These are phyloP conservation scores for Chernovozyma aurita DNA, from an alignment of 1,139 yeast genomes.

Conservation along the genomic window DNA sequence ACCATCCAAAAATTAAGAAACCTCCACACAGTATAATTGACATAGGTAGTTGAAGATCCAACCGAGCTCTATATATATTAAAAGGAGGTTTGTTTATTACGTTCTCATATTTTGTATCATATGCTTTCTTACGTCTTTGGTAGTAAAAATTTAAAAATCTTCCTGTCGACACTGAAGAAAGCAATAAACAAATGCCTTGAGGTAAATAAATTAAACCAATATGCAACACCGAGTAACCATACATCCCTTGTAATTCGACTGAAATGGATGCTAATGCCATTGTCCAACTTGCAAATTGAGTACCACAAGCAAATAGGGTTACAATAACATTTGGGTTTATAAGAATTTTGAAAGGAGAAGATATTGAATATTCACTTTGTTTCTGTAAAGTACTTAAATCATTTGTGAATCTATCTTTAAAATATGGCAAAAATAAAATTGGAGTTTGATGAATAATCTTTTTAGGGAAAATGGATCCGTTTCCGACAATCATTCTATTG, in stretches of 20 bases:
- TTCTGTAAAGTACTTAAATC: conserved; percentile 23
- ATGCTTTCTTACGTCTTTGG: conserved; percentile 12
- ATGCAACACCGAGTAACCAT: conserved; percentile 30
- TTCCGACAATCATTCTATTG: conserved; percentile 32
- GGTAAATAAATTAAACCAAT: conserved; percentile 38
- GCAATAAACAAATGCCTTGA: conserved; percentile 31
- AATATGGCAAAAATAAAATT: conserved; percentile 20
- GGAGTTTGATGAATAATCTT: conserved; percentile 19
- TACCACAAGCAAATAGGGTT: conserved; percentile 27
- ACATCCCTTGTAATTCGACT: conserved; percentile 24
- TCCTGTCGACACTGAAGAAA: conserved; percentile 30
- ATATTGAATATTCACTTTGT: conserved; percentile 17
- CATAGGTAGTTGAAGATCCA: conserved; percentile 24
- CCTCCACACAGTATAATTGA: conserved; percentile 22
- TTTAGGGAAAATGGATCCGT: conserved; percentile 31
- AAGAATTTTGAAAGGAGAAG: conserved; percentile 28
- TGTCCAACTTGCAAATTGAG: conserved; percentile 37
- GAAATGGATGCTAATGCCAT: conserved; percentile 31
- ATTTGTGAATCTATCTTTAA: conserved; percentile 21
- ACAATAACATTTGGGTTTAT: conserved; percentile 19
- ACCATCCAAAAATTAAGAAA: conserved; percentile 38
- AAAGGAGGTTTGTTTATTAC: conserved; percentile 21
- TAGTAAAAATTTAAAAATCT: conserved; percentile 26
- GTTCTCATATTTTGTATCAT: conserved; percentile 16
- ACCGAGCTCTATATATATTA: conserved; percentile 23